Evolutionary conservation across 495 filamentous ascomycete genomes (phyloP).

Genomic region (Aspergillus campestris): DNA sequence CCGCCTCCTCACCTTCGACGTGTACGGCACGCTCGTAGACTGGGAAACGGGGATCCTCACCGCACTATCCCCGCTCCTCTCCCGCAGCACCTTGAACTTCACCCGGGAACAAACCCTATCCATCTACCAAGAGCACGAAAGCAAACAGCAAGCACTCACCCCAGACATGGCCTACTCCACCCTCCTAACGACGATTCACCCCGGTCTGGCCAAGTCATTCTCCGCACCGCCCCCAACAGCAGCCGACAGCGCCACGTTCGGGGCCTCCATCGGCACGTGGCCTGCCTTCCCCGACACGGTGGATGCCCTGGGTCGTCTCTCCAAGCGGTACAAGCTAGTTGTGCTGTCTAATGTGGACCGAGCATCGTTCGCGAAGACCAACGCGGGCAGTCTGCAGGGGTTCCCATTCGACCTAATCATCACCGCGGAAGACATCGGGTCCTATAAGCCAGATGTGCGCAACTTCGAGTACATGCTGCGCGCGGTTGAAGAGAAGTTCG

Average conservation of each 20-base stretch:
- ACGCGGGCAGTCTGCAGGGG: constrained; percentile 39
- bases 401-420: constrained; percentile 57
- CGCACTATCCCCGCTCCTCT: constrained; percentile 34
- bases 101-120: constrained; percentile 31
- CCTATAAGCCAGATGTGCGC: constrained; percentile 59
- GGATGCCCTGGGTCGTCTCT: constrained; percentile 46
- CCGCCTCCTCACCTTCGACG: constrained; percentile 61
- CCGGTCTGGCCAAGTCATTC: constrained; percentile 34
- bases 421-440: constrained; percentile 67
- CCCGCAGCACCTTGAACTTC: constrained; percentile 30
- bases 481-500: constrained; percentile 47
- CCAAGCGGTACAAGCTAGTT: constrained; percentile 56
- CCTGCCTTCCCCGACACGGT: constrained; percentile 57
- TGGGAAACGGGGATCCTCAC: constrained; percentile 49
- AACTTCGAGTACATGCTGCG: constrained; percentile 63
- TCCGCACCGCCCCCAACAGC: constrained; percentile 23
- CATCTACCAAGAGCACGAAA: constrained; percentile 35
- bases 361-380: constrained; percentile 48
- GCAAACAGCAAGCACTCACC: constrained; percentile 34
- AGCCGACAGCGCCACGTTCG: constrained; percentile 34
- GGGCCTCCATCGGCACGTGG: constrained; percentile 51
- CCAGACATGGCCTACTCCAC: constrained; percentile 49
- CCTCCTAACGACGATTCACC: constrained; percentile 46
- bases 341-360: constrained; percentile 67
- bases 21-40: constrained; percentile 78